Conservation (phyloP, 352 stramenopile species). For the Phytophthora ohioensis region DNA sequence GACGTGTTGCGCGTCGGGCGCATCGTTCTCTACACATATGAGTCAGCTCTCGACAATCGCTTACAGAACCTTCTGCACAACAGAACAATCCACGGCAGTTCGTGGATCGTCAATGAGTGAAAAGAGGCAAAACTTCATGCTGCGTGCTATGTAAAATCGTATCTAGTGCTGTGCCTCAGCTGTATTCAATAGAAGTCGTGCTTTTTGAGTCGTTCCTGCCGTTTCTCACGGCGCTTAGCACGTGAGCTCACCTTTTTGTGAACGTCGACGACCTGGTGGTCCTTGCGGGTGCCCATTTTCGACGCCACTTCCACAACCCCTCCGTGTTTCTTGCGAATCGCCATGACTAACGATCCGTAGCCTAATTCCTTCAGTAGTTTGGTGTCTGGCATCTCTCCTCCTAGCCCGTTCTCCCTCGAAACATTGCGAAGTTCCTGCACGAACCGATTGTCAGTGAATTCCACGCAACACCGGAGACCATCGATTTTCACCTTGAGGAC, state of each 20-base stretch:
- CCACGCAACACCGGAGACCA: constrained; percentile 7
- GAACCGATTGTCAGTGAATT: background rate
- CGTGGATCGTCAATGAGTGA: constrained; percentile 37
- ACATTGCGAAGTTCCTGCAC: constrained; percentile 72
- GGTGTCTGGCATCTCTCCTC: constrained; percentile 62
- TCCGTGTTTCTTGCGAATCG: constrained; percentile 88
- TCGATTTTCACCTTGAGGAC: constrained; percentile 63
- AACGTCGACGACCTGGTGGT: constrained; percentile 53
- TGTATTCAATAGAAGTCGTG: constrained; percentile 77
- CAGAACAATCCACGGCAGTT: constrained; percentile 12
- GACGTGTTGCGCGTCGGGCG: constrained; percentile 49
- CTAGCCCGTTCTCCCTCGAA: constrained; percentile 53
- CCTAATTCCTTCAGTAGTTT: constrained; percentile 78
- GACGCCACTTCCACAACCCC: constrained; percentile 67
- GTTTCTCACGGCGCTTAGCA: constrained; percentile 69
- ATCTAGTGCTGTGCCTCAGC: background rate
- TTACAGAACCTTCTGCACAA: constrained; percentile 20
- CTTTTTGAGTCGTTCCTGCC: constrained; percentile 56
- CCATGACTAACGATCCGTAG: constrained; percentile 65
- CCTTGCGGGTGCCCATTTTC: constrained; percentile 60
- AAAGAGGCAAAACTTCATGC: constrained; percentile 9
- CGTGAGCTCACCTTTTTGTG: constrained; percentile 77
- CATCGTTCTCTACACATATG: constrained; percentile 46
- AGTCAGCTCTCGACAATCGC: constrained; percentile 24
- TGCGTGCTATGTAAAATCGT: constrained; percentile 7